Evolutionary conservation across 1,139 yeast genomes (phyloP), one percentile per base, ranked within the genome.

Genomic region (Sugiyamaella neomexicana): DNA sequence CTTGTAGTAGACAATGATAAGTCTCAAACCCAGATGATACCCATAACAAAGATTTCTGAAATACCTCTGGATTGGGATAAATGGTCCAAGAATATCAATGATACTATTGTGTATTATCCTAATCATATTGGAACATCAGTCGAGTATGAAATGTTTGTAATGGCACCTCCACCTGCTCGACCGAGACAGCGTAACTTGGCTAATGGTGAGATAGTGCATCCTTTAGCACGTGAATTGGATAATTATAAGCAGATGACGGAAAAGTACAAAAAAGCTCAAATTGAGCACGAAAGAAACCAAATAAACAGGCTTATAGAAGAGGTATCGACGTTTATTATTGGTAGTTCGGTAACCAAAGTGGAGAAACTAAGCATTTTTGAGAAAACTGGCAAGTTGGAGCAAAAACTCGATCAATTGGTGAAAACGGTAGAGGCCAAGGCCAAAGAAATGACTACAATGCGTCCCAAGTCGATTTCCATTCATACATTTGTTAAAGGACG

Each of bases 341-440:
- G 61, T 57, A 52, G 60, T 6, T 39, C 58, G 2, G 52, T 53
- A 17, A 56, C 61, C 8, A 45, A 55, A 1, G 40, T 65, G 20
- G 52, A 54, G 8, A 50, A 57, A 12, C 51, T 66, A 31, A 58
- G 62, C 12, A 50, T 66, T 27, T 65, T 59, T 47, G 69, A 66
- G 44, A 45, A 62, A 12, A 32, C 53, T 1, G 67, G 65, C 1
- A 44, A 43, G 2, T 39, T 63, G 27, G 49, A 15, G 5, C 27
- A 38, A n/a, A 54, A 58, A 42, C 49, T 57, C 27, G 54, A 54
- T 39, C 45, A 20, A 10, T 16, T 47, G 20, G 29, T 25, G 6
- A 20, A n/a, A 7, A 10, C 15, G 23, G 51, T 47, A 3, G 20
- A 47, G 9, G 23, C 13, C 1, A 47, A 39, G 9, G 16, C 20